Evolutionary conservation across 2,329 filamentous ascomycete genomes (phyloP).

Genomic region (Diatrype stigma): DNA sequence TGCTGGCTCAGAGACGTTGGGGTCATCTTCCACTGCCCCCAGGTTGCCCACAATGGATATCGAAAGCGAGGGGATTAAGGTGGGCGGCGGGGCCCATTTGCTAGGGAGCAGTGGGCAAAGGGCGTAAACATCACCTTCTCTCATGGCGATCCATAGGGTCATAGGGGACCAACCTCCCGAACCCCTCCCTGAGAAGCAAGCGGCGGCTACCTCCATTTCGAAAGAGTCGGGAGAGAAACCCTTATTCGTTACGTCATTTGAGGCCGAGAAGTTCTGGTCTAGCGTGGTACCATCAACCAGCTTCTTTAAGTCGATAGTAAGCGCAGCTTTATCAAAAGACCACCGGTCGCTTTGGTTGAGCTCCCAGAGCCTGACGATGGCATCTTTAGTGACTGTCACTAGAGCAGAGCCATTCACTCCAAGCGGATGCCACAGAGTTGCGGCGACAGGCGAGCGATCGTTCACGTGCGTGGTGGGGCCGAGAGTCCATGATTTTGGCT

Average conservation of each 20-base stretch:
- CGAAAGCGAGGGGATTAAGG: slow-evolving; percentile 75
- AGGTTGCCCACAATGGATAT: slow-evolving; percentile 76
- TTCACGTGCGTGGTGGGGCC: slow-evolving; percentile 89
- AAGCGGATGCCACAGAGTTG: slow-evolving; percentile 87
- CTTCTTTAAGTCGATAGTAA: slow-evolving; percentile 85
- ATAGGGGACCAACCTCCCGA: slow-evolving; percentile 90
- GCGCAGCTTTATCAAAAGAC: slow-evolving; percentile 78
- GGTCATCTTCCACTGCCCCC: slow-evolving; percentile 58
- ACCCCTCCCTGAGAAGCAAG: slow-evolving; percentile 66
- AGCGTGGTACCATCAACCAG: slow-evolving; percentile 77
- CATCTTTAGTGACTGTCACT: slow-evolving; percentile 84
- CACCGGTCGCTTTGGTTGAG: slow-evolving; percentile 77
- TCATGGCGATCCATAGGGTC: slow-evolving; percentile 97
- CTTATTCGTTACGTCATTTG: slow-evolving; percentile 67
- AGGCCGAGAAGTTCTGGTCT: slow-evolving; percentile 79
- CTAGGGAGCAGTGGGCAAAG: slow-evolving; percentile 84
- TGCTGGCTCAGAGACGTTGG: slow-evolving; percentile 44
- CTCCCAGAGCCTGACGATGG: slow-evolving; percentile 87
- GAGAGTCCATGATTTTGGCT: slow-evolving; percentile 83
- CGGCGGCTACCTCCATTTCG: slow-evolving; percentile 91
- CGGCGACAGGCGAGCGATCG: slow-evolving; percentile 74
- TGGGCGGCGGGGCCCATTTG: slow-evolving; percentile 75
- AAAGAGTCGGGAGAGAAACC: slow-evolving; percentile 84
- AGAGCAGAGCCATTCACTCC: slow-evolving; percentile 77
- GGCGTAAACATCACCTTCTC: slow-evolving; percentile 87